Evolutionary conservation across 1,139 yeast genomes (phyloP), one percentile per base, ranked within the genome.

Genomic region (Wickerhamiella pararugosa): DNA sequence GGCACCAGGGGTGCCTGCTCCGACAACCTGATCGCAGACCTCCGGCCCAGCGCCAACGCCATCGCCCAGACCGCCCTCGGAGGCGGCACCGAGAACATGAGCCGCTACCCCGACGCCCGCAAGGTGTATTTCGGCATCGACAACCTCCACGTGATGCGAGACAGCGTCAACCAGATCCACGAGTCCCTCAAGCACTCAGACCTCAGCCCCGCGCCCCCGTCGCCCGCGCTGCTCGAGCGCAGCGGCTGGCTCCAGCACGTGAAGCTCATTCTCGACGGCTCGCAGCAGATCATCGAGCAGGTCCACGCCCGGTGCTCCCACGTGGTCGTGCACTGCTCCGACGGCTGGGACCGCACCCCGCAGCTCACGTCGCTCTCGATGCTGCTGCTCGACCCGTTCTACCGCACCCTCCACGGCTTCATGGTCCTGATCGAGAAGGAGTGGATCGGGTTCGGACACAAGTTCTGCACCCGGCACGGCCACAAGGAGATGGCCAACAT

Each of bases 311-410:
- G 84, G 56, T 76, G 79, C 47, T 80, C 93, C 9, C 92, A 87
- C 58, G 73, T 90, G 5, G 58, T 90, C 6, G 72, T 92, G 7
- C 98, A 90, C 61, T 90, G 98, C 57, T 86, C 96, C 0, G 98
- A 90, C 63, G 98, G 98, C 0, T 90, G 98, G 98, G 98, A 90
- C 58, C 67, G 98, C 46, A 92, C 98, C 0, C 75, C 96, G 0
- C 97, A 90, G 56, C 73, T 87, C 1, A 73, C 87, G 7, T 80
- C 95, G 4, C 63, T 90, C 46, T 76, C 87, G 36, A 93, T 90
- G 59, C 63, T 92, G 6, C 83, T 94, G 55, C 66, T 87, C 25
- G 98, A 92, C 59, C 97, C 97, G 0, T 84, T 73, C 56, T 90
- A 71, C 59, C 69, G 98, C 50, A 86, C 98, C 0, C 53, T 82